A percentile compares a stretch with the other conserved stretches of the same genome.
Conservation (phyloP, 257 asterid genomes). For the Scutellaria barbata region DNA sequence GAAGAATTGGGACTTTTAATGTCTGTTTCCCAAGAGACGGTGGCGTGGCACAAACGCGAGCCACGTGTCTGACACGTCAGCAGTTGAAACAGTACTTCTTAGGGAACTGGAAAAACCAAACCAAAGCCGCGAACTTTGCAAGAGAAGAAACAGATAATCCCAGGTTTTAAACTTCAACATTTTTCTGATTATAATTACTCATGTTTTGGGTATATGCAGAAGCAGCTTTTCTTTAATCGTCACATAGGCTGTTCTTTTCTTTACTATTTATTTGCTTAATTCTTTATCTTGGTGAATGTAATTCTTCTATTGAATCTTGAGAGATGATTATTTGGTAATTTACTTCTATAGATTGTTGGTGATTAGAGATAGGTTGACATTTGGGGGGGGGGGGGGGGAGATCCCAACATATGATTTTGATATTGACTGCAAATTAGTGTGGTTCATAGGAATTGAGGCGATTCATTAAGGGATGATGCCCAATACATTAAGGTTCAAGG, state of each 20-base stretch:
- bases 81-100: background rate
- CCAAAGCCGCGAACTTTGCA: background rate
- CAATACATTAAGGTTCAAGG: too few relatives aligned
- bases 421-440: background rate
- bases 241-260: background rate
- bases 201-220: slow-evolving; percentile 7
- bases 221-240: background rate
- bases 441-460: background rate
- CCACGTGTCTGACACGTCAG: slow-evolving; percentile 41
- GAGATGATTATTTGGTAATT: background rate
- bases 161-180: background rate
- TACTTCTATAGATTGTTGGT: too few relatives aligned
- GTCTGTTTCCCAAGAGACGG: slow-evolving; percentile 6
- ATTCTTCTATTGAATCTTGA: background rate
- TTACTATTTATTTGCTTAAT: background rate
- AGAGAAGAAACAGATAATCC: background rate
- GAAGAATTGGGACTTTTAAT: too few relatives aligned
- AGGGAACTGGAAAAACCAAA: background rate
- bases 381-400: background rate
- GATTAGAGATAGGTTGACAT: too few relatives aligned
- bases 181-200: background rate
- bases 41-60: slow-evolving; percentile 35
- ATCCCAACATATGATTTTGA: background rate
- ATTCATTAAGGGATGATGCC: background rate
- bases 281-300: background rate